phyloP scores from a whole-genome alignment of 768 basidiomycete species.

The Lyophyllum semitale region DNA sequence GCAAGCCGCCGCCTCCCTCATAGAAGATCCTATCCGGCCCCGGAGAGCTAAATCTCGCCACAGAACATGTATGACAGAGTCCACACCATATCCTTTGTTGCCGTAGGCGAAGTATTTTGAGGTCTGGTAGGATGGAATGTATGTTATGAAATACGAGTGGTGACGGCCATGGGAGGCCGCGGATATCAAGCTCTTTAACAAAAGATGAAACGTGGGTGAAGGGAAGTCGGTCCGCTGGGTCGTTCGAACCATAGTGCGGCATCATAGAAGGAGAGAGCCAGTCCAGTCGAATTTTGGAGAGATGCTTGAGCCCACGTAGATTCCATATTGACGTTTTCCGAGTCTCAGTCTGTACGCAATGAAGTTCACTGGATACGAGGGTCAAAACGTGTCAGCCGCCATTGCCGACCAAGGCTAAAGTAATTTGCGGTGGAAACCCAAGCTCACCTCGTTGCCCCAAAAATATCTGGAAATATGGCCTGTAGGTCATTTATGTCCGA shows the following conservation, averaged over 20 bases:
- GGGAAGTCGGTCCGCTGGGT: slow-evolving; percentile 18
- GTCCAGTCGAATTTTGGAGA: slow-evolving; percentile 28
- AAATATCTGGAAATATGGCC: slow-evolving; percentile 26
- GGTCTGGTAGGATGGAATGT: slow-evolving; percentile 20
- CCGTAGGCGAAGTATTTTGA: slow-evolving; percentile 25
- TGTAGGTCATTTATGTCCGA: slow-evolving; percentile 23
- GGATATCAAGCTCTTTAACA: slow-evolving; percentile 30
- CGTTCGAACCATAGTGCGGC: slow-evolving; percentile 15
- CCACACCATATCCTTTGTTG: slow-evolving; percentile 35
- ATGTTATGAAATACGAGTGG: slow-evolving; percentile 27
- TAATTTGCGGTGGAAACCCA: no score
- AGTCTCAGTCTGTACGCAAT: slow-evolving; percentile 26
- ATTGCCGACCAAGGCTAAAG: not conserved
- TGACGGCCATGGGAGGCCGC: slow-evolving; percentile 31
- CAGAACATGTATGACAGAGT: slow-evolving; percentile 33
- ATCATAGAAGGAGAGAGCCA: slow-evolving; percentile 23
- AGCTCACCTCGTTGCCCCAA: slow-evolving; percentile 18
- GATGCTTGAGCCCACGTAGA: slow-evolving; percentile 20
- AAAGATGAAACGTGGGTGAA: slow-evolving; percentile 26
- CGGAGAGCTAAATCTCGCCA: slow-evolving; percentile 24
- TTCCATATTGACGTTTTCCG: slow-evolving; percentile 23
- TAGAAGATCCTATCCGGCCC: slow-evolving; percentile 29
- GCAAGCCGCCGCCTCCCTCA: slow-evolving; percentile 33
- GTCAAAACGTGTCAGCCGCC: not conserved
- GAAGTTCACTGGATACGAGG: slow-evolving; percentile 26